phyloP scores from a whole-genome alignment of 352 stramenopile species.

The Phytopythium montanum region DNA sequence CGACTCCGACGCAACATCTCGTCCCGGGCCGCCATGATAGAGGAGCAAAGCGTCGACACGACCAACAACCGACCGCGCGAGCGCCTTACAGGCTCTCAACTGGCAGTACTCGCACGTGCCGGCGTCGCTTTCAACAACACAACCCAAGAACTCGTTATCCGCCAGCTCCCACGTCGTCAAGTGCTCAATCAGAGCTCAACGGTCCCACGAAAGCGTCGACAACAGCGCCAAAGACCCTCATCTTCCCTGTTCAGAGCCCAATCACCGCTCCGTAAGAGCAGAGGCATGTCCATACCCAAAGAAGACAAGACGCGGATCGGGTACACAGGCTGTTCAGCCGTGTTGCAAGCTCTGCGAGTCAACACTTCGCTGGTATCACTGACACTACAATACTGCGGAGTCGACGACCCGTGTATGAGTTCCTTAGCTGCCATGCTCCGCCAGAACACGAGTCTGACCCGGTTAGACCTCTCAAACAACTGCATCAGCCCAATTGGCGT shows the following conservation, averaged over 20 bases:
- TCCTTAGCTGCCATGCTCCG: constrained; percentile 58
- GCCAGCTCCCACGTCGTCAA: constrained; percentile 11
- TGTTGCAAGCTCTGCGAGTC: constrained; percentile 52
- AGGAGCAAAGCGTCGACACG: constrained; percentile 18
- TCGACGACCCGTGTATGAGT: constrained; percentile 47
- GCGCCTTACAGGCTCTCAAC: constrained; percentile 20
- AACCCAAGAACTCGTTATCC: constrained; percentile 29
- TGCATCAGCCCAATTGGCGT: constrained; percentile 44
- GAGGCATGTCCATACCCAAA: background rate
- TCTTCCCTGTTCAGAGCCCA: background rate
- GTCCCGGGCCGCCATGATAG: constrained; percentile 23
- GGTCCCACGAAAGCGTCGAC: background rate
- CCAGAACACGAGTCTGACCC: constrained; percentile 53
- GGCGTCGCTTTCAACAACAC: constrained; percentile 40
- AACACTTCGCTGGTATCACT: constrained; percentile 51
- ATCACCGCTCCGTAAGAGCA: no score
- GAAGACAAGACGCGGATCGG: constrained; percentile 15
- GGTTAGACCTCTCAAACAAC: constrained; percentile 51
- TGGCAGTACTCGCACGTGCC: constrained; percentile 25
- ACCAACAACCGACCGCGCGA: constrained; percentile 5
- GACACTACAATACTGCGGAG: constrained; percentile 35
- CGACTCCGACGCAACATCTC: constrained; percentile 54
- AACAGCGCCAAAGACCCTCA: background rate
- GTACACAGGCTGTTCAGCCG: constrained; percentile 24
- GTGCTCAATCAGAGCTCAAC: background rate